Percentiles rank a stretch among this genome's conserved stretches.
Conservation (phyloP, 2,329 filamentous ascomycete genomes). For the Arthroderma sp. region DNA sequence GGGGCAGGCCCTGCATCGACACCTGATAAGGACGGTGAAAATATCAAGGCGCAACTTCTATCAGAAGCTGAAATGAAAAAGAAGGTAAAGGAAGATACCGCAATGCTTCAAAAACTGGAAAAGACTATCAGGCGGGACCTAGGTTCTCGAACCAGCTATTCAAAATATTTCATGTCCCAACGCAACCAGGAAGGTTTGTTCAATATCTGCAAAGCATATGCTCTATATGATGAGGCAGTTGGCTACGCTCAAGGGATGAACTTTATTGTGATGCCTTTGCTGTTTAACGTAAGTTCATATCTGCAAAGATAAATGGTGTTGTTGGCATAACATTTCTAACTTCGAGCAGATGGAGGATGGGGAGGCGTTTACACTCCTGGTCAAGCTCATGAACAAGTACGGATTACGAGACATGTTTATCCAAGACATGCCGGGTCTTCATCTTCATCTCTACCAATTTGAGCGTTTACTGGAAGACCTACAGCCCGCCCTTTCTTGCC, state of each 20-base stretch:
- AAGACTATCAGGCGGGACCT: slow-evolving; percentile 84
- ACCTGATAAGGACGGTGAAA: slow-evolving; percentile 50
- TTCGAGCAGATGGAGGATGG: slow-evolving; percentile 72
- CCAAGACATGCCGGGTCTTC: slow-evolving; percentile 90
- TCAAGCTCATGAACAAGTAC: slow-evolving; percentile 94
- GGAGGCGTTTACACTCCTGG: slow-evolving; percentile 86
- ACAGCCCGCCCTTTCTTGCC: slow-evolving; percentile 88
- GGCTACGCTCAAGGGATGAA: slow-evolving; percentile 99
- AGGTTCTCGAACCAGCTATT: slow-evolving; percentile 86
- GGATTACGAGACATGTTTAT: slow-evolving; percentile 84
- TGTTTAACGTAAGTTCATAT: slow-evolving; percentile 63
- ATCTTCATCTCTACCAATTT: slow-evolving; percentile 88
- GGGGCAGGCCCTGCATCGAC: slow-evolving; percentile 44
- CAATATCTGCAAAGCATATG: slow-evolving; percentile 94
- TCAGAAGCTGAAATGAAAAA: slow-evolving; percentile 57
- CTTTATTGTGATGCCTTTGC: slow-evolving; percentile 87
- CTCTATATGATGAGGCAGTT: slow-evolving; percentile 83
- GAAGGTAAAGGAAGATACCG: slow-evolving; percentile 65
- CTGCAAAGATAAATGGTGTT: slow-evolving; percentile 1
- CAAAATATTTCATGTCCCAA: slow-evolving; percentile 83
- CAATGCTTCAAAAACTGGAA: slow-evolving; percentile 66
- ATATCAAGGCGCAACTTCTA: slow-evolving; percentile 52
- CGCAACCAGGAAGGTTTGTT: slow-evolving; percentile 89
- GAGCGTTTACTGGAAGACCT: slow-evolving; percentile 86
- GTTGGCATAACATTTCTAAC: slow-evolving; percentile 11